phyloP scores from a whole-genome alignment of 208 protist genomes.

The Porcisia hertigi region DNA sequence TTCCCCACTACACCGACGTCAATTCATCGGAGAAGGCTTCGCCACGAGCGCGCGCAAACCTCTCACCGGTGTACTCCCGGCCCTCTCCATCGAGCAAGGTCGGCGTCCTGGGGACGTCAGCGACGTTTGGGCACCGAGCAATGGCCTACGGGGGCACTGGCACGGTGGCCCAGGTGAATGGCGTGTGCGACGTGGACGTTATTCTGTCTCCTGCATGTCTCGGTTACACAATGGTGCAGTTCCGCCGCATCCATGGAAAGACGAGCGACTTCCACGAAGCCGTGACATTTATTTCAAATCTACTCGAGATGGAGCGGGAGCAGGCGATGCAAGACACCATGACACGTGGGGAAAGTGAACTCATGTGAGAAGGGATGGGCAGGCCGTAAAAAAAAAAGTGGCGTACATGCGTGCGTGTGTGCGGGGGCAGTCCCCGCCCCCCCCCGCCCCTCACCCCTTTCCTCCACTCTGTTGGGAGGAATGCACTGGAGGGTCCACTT shows the following conservation, averaged over 20 bases:
- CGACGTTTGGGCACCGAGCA: conserved; percentile 45
- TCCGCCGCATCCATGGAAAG: conserved; percentile 80
- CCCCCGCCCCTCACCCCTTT: no score
- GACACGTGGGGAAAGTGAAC: conserved; percentile 82
- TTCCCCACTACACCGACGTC: background rate
- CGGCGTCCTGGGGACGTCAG: background rate
- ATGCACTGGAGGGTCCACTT: no score
- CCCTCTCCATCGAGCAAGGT: background rate
- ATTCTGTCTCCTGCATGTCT: conserved; percentile 72
- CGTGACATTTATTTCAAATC: conserved; percentile 73
- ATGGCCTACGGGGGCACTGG: conserved; percentile 55
- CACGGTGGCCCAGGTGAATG: conserved; percentile 45
- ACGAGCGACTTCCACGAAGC: conserved; percentile 88
- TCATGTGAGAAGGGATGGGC: conserved; percentile 47
- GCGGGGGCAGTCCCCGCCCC: no score
- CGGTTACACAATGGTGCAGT: conserved; percentile 81
- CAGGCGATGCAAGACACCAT: conserved; percentile 85
- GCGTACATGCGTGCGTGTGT: background rate
- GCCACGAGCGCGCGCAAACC: background rate
- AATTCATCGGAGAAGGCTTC: background rate
- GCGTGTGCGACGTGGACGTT: conserved; percentile 80
- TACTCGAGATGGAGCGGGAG: conserved; percentile 75
- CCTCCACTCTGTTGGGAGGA: no score
- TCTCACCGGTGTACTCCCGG: background rate
- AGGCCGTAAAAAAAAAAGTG: background rate